Evolutionary conservation across 768 basidiomycete genomes (phyloP).

Genomic region (Astraeus odoratus): DNA sequence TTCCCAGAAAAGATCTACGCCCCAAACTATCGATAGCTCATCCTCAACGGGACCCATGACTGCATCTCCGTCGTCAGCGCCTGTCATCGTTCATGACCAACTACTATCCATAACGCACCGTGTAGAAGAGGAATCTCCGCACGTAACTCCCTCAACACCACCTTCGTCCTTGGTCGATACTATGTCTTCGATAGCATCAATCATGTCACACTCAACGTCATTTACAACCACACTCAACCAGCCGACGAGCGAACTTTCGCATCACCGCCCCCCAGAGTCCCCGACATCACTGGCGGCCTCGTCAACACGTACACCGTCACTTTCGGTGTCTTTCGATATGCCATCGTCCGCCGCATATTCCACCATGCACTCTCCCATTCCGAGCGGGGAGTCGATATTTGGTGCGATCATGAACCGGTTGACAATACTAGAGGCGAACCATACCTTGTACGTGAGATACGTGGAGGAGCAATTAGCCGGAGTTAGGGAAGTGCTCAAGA

Average conservation of each 20-base stretch:
- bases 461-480: slow-evolving; percentile 83
- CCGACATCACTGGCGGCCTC: neutral
- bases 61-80: neutral
- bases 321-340: neutral
- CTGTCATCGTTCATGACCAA: neutral
- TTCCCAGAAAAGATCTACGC: neutral
- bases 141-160: slow-evolving; percentile 6
- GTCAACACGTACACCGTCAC: slow-evolving; percentile 4
- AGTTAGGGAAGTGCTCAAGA: slow-evolving; percentile 65
- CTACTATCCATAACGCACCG: neutral
- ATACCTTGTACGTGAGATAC: slow-evolving; percentile 77
- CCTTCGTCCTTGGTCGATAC: slow-evolving; percentile 20
- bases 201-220: neutral
- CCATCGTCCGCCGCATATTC: slow-evolving; percentile 3
- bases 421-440: slow-evolving; percentile 76
- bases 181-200: slow-evolving; percentile 14
- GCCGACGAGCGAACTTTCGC: neutral
- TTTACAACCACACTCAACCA: slow-evolving; percentile 1
- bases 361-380: slow-evolving; percentile 2
- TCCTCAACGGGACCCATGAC: neutral
- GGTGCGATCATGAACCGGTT: slow-evolving; percentile 94
- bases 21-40: neutral
- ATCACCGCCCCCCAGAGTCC: slow-evolving; percentile 5
- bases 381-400: slow-evolving; percentile 83
- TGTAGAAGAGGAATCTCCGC: neutral